Base-by-base conservation (phyloP, 306 rosid species). In the Ziziphus jujuba region DNA sequence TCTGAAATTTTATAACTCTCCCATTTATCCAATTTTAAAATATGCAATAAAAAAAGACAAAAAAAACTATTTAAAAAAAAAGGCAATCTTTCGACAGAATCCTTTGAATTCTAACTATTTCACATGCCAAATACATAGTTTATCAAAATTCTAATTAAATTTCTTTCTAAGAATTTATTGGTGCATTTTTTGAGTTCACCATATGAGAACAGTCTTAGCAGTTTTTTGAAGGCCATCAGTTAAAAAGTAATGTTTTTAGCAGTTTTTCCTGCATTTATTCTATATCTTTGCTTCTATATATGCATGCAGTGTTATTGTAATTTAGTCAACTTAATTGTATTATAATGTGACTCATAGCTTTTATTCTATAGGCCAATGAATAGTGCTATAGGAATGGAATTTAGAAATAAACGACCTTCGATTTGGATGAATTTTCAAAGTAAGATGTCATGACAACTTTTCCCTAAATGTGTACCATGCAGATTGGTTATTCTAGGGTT, bases 351-450 rank as follows among this genome's bases (percentile, higher is more conserved):
- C 31, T 24, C 23, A 71, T 9, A 36, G 63, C 45, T 84, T 59
- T 62, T 44, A 56, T 76, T 73, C 59, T 61, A 56, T 66, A 95
- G 97, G 87, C 86, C 87, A 6, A 81, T 74, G 34, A 87, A 81
- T 80, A 95, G 84, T 73, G 85, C 92, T 45, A 70, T 91, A 6
- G 90, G 96, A 80, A 85, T 90, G 74, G 86, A 88, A 87, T 90
- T 96, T 28, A 85, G 97, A 81, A 96, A 95, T 56, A 86, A 97
- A n/a, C n/a, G 14, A 97, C 90, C 73, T 91, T 90, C 50, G 99
- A 90, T 78, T 81, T 95, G 73, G 99, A 85, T 76, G 87, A 95
- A 56, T 81, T 90, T 72, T 87, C 99, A 62, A 84, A 84, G 99
- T 95, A 88, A 69, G 90, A 58, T 61, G 61, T 20, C 34, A 65